These are phyloP conservation scores for Tolypocladium endophyticum DNA, from an alignment of 2,329 filamentous ascomycete species.

Conservation along the genomic window DNA sequence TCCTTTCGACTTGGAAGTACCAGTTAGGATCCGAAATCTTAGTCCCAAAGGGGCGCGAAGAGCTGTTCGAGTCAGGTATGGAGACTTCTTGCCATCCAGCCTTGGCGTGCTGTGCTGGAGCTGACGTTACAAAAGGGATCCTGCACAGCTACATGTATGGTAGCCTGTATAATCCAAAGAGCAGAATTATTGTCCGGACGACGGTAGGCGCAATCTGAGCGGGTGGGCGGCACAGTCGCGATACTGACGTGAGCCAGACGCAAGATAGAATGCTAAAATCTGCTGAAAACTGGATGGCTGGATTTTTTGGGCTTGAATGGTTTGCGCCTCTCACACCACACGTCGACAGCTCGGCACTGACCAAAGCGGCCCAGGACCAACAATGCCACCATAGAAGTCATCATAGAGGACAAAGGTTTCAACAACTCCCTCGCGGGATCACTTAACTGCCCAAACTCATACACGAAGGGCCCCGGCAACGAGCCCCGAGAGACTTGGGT, in stretches of 20 bases:
- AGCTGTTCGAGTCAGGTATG: slow-evolving; percentile 55
- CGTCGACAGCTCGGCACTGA: not conserved
- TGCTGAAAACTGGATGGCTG: slow-evolving; percentile 68
- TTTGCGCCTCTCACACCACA: slow-evolving; percentile 11
- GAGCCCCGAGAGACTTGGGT: slow-evolving; percentile 51
- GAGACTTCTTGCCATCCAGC: not conserved
- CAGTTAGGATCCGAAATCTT: slow-evolving; percentile 61
- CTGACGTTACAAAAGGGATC: slow-evolving; percentile 32
- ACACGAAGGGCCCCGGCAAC: slow-evolving; percentile 37
- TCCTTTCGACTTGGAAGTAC: slow-evolving; percentile 60
- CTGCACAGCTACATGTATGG: slow-evolving; percentile 65
- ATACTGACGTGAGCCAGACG: slow-evolving; percentile 30
- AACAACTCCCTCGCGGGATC: slow-evolving; percentile 66
- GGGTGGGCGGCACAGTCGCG: not conserved
- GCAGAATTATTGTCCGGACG: slow-evolving; percentile 63
- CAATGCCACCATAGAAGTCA: slow-evolving; percentile 61
- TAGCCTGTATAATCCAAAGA: slow-evolving; percentile 58
- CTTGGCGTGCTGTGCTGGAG: not conserved
- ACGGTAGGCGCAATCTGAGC: slow-evolving; percentile 31
- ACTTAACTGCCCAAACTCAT: slow-evolving; percentile 53
- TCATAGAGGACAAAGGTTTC: slow-evolving; percentile 52
- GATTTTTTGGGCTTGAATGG: slow-evolving; percentile 69
- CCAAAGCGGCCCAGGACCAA: slow-evolving; percentile 34
- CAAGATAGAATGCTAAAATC: slow-evolving; percentile 70
- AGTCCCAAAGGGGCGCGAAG: slow-evolving; percentile 61